phyloP scores from a whole-genome alignment of 768 basidiomycete genomes.

The Hygrocybe coccinea region DNA sequence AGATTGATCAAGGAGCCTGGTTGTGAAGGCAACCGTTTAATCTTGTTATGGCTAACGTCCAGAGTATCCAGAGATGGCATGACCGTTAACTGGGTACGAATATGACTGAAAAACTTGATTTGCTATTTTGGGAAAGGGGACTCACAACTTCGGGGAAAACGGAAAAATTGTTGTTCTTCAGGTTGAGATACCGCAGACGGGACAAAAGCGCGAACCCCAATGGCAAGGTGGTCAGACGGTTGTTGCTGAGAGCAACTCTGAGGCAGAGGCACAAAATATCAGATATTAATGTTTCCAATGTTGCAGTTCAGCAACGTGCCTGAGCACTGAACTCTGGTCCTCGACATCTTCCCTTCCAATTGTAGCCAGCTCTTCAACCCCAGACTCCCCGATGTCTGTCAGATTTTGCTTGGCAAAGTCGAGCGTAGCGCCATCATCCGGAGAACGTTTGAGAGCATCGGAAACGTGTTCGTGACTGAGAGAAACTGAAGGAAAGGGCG shows the following conservation, averaged over 20 bases:
- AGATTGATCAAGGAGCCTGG: conserved; percentile 78
- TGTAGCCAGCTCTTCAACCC: conserved; percentile 71
- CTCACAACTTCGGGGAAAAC: conserved; percentile 84
- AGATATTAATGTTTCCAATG: neutral
- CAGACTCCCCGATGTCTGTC: conserved; percentile 67
- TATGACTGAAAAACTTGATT: conserved; percentile 1
- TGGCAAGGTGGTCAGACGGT: conserved; percentile 74
- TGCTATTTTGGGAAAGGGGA: conserved; percentile 16
- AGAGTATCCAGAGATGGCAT: conserved; percentile 89
- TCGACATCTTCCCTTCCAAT: conserved; percentile 47
- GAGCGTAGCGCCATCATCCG: conserved; percentile 78
- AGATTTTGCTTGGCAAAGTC: conserved; percentile 78
- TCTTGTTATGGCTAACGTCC: conserved; percentile 90
- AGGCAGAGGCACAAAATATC: neutral
- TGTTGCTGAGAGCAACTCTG: conserved; percentile 85
- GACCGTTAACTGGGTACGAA: conserved; percentile 57
- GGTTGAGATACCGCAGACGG: conserved; percentile 77
- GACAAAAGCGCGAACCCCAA: conserved; percentile 67
- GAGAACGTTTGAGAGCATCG: conserved; percentile 60
- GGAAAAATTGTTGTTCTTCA: conserved; percentile 78
- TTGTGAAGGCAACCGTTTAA: conserved; percentile 70
- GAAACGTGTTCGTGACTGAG: conserved; percentile 40
- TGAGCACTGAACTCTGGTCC: conserved; percentile 51
- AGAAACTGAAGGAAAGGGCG: conserved; percentile 8
- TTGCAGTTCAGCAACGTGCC: conserved; percentile 38